phyloP scores from a whole-genome alignment of 208 protist species.

The Angomonas desouzai region DNA sequence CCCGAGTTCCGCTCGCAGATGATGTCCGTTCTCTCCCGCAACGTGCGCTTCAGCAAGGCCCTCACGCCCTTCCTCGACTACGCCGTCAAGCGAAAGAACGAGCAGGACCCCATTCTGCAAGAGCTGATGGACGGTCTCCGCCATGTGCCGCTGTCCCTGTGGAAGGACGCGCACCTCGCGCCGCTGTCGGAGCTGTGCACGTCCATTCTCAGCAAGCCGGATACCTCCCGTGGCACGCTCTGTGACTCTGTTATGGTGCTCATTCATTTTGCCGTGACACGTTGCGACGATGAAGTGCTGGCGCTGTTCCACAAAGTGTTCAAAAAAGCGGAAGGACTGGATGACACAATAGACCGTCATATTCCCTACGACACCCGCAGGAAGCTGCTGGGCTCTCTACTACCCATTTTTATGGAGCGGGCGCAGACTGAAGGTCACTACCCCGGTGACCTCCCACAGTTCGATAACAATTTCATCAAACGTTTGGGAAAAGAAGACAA shows the following conservation, averaged over 20 bases:
- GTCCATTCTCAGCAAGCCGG: not conserved
- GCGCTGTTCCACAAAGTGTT: not conserved
- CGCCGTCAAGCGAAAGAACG: not conserved
- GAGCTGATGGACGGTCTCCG: not conserved
- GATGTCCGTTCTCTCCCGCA: not conserved
- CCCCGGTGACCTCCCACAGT: not conserved
- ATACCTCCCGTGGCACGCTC: not conserved
- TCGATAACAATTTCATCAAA: not conserved
- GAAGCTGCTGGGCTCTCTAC: not conserved
- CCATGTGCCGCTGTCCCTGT: not conserved
- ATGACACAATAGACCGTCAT: not conserved
- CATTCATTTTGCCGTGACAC: not conserved
- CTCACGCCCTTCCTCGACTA: not conserved
- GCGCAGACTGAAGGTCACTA: not conserved
- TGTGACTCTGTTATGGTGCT: not conserved
- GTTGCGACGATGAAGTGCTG: not conserved
- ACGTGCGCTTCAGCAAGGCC: not conserved
- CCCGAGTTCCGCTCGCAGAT: not conserved
- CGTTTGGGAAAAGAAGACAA: not conserved
- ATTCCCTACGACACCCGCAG: not conserved
- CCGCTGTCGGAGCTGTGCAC: not conserved
- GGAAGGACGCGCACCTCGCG: not conserved
- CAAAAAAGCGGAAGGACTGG: not conserved
- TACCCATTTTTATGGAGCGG: not conserved
- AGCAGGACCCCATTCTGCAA: not conserved